These are phyloP conservation scores for Ogataea trehaloabstinens DNA, from an alignment of 805 yeast genomes.

Conservation along the genomic window DNA sequence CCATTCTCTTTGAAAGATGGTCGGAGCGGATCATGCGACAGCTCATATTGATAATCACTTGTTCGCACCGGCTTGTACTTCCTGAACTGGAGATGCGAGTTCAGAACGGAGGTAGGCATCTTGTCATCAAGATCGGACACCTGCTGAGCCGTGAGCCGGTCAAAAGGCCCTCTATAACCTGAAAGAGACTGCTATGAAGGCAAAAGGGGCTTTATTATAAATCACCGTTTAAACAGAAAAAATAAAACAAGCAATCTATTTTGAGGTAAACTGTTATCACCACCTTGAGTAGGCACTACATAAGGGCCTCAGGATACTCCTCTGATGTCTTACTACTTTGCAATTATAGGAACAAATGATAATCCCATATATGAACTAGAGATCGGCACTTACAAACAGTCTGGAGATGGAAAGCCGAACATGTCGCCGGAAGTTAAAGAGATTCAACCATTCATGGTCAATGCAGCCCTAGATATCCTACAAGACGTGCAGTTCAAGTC, in stretches of 20 bases:
- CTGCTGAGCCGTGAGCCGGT: too few species aligned
- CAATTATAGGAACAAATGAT: slow-evolving; percentile 84
- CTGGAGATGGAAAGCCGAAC: slow-evolving; percentile 60
- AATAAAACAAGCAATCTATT: too few species aligned
- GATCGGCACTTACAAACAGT: slow-evolving; percentile 69
- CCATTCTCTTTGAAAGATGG: slow-evolving; percentile 1
- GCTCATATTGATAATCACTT: not conserved
- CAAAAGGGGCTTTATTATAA: slow-evolving; percentile 2
- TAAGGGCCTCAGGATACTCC: too few species aligned
- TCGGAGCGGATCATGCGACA: not conserved
- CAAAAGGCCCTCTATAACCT: too few species aligned
- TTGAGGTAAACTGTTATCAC: too few species aligned
- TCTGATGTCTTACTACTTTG: slow-evolving; percentile 80
- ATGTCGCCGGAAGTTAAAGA: slow-evolving; percentile 73
- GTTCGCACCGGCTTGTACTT: slow-evolving; percentile 10
- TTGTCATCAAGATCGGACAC: too few species aligned
- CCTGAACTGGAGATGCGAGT: slow-evolving; percentile 15
- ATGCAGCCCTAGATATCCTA: slow-evolving; percentile 85
- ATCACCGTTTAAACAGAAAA: too few species aligned
- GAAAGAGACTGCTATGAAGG: too few species aligned
- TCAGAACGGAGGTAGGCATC: slow-evolving; percentile 13
- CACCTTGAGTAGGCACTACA: too few species aligned
- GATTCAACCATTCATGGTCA: slow-evolving; percentile 82
- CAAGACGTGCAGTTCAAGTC: slow-evolving; percentile 86
- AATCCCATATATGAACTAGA: slow-evolving; percentile 86